Base-by-base conservation (phyloP, 768 basidiomycete genomes). In the Trametes coccinea region DNA sequence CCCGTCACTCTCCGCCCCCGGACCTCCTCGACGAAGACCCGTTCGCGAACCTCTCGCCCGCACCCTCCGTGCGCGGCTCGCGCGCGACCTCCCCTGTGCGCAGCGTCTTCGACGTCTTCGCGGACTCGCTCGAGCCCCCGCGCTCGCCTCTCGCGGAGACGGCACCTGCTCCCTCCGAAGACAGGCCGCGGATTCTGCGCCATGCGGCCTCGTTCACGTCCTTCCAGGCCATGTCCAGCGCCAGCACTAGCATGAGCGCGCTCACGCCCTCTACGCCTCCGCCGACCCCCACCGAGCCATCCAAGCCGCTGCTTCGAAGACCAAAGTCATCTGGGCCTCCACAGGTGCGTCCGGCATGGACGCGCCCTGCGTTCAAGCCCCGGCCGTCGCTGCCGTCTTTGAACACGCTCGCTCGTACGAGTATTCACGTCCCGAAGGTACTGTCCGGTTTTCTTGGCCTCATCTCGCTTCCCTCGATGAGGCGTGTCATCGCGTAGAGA, bases 11-110 rank as follows among this genome's bases (percentile, higher is more conserved):
- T 47, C 62, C 77, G 41, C 70, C 75, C 16, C 68, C 73, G 8
- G 68, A 73, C 66, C 77, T 89, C 17, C 75, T 88, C 29, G 89
- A 90, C 66, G 84, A 87, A 53, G 89, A 91, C 67, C 89, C 89
- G 2, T 91, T 91, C 66, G 89, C 89, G 22, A 84, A 86, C 62
- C 76, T 87, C 13, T 75, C 79, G 0, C 67, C 72, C 31, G 62
- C 69, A 30, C 67, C 61, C 27, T 64, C 67, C 8, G 10, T 64
- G 14, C 59, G 65, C n/a, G 64, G 59, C 13, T 53, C 56, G 40
- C 64, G 65, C 27, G 48, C 63, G 27, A 43, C 67, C 2, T 61
- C 56, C 31, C 59, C 65, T 45, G 66, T 66, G 37, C 49, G 66
- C 44, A 48, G 40, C 59, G 34, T 60, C 47, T 59, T 63, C 58